Base-by-base conservation (phyloP, 805 yeast genomes). In the Starmerella sp. region DNA sequence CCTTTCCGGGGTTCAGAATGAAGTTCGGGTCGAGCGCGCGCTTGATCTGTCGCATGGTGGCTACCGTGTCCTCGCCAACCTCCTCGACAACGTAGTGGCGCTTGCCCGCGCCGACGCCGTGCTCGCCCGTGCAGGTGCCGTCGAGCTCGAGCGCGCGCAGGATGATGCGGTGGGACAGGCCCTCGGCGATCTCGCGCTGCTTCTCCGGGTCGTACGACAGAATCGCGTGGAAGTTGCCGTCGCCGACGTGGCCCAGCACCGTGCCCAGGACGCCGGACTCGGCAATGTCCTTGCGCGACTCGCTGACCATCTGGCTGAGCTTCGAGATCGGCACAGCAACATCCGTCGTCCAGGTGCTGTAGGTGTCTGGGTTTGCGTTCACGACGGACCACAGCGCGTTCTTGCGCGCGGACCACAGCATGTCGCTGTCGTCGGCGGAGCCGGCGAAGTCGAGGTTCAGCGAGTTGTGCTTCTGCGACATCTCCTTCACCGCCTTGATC, bases 81-180 rank as follows among this genome's bases (percentile, higher is more conserved):
- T 88, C 95, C 51, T 77, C 74, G 8, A 73, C 66, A 48, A 88
- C 70, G 61, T 74, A 84, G 38, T 74, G 79, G 59, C 88, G 73
- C 67, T 87, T 88, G 48, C 93, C 95, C 62, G 80, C 76, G 0
- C 95, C 95, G 45, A 87, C 80, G 30, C 95, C 96, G 64, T 87
- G 96, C 64, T 87, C 96, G 35, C 95, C 96, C 0, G 93, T 84
- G 61, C 89, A 83, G 0, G 96, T 88, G 4, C 96, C 96, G 45
- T 87, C 95, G 42, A 79, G 76, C 6, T 69, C 78, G 11, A 30
- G 86, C 69, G 54, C 38, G 6, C 58, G 48, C 50, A 76, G 71
- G 32, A 86, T 87, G 84, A 87, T 81, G 49, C 83, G 72, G 60
- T 83, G 82, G 11, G 86, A 95, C 32, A 83, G 70, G 2, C 67